Evolutionary conservation across 768 basidiomycete species (phyloP), one percentile per base, ranked within the genome.

Genomic region (Agrocybe praecox): DNA sequence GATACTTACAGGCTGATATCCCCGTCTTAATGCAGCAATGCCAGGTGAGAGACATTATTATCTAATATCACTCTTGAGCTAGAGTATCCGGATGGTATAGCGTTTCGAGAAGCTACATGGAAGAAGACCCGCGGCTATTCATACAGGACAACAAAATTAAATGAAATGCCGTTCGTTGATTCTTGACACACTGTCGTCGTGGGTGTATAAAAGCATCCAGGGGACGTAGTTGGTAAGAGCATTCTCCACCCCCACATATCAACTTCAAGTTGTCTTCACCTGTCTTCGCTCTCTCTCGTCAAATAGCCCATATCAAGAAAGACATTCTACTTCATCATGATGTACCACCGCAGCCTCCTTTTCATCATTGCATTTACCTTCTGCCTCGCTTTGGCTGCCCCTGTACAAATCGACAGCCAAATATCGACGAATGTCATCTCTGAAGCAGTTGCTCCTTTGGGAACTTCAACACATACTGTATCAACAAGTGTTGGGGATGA

Each of bases 371-470:
- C 56, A 19, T 44, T 65, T 42, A 23, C 47, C 18, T 22, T 56
- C 40, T 60, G 58, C 45, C 51, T 60, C 24, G 51, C 42, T 22
- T 24, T 47, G 29, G 60, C 63, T 12, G 61, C 63, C 23, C 63
- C 60, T 50, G 46, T 65, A 7, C 48, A 40, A 14, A 12, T 45
- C 6, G 17, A 49, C 6, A n/a, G 12, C 36, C 36, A 15, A n/a
- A 40, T 40, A 40, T 40, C 36, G 18, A 36, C 21, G 26, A 51
- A 15, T 36, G 26, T 53, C 21, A 22, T 15, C 19, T 33, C 34
- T 14, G 52, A 49, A 36, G 32, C 9, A 9, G 26, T 9, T 29
- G 26, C 26, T 29, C 26, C 26, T 29, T 29, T 29, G 26, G 26
- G 26, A 29, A 29, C 26, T 5, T 29, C 26, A 9, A 29, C 26